Evolutionary conservation across 768 basidiomycete genomes (phyloP).

Genomic region (Cystofilobasidium ferigula): DNA sequence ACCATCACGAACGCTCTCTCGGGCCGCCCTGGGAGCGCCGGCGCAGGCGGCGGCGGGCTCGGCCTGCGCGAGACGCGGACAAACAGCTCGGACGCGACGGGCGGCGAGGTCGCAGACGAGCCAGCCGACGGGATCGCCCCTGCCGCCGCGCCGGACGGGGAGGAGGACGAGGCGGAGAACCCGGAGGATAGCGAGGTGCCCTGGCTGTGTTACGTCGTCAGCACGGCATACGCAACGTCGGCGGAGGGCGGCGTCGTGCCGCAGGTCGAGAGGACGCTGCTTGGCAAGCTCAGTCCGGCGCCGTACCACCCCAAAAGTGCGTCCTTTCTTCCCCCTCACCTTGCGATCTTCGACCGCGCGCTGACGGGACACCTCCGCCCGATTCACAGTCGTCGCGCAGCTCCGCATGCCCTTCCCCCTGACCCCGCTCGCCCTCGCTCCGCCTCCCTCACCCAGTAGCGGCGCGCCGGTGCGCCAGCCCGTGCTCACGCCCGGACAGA

Average conservation of each 20-base stretch:
- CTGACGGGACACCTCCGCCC: background rate
- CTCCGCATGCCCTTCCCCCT: conserved; percentile 21
- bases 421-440: background rate
- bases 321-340: background rate
- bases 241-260: background rate
- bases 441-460: background rate
- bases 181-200: conserved; percentile 23
- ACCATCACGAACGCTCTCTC: background rate
- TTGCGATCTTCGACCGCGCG: background rate
- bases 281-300: conserved; percentile 20
- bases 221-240: background rate
- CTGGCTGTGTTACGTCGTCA: conserved; percentile 12
- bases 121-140: too few relatives aligned
- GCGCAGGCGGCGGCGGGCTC: too few relatives aligned
- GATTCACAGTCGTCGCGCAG: conserved; percentile 18
- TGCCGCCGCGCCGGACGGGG: too few relatives aligned
- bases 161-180: conserved; percentile 9
- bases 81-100: too few relatives aligned
- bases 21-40: background rate
- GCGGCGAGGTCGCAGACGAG: too few relatives aligned
- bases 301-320: conserved; percentile 19
- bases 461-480: background rate
- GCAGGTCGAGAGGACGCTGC: background rate
- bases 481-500: conserved; percentile 5
- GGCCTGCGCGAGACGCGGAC: too few relatives aligned